Base-by-base conservation (phyloP, 768 basidiomycete species). In the Lactarius sanguifluus region DNA sequence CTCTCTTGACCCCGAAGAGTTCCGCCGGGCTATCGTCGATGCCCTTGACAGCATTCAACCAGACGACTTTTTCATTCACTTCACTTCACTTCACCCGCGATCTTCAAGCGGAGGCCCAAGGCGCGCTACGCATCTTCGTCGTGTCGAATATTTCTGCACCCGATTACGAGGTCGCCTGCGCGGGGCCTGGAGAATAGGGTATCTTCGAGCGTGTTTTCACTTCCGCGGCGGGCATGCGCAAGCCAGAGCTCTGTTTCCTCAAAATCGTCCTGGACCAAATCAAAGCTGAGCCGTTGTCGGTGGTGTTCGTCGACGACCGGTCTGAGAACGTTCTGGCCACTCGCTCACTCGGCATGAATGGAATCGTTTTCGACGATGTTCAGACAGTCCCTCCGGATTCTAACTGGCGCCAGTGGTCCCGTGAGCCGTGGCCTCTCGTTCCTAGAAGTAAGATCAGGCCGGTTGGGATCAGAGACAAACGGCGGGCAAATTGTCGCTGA, bases 291-390 rank as follows among this genome's bases (percentile, higher is more conserved):
- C 84, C 85, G 2, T 70, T 69, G 2, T 76, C 73, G 0, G 79
- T 81, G 1, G 81, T 86, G 34, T 86, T 86, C 69, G 80, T 87
- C 13, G 86, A 87, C 60, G 86, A 86, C 75, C 83, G 84, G 64
- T 76, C 78, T 13, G 86, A 86, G 69, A 86, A 87, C 64, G 82
- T 88, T 5, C 70, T 85, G 9, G 79, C 83, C 2, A 85, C 86
- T 10, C 81, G 83, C 4, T 86, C 84, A 0, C 75, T 86, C 10
- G 86, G 86, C 9, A 76, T 86, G 57, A 77, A 80, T 52, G 85
- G 85, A 4, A 80, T 87, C 67, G 76, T 85, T 30, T 85, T 83
- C 55, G 80, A 84, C 59, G 72, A 78, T 32, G 71, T 74, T 10
- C 73, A 71, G 77, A 34, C 81, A 81, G 9, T 73, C 78, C 0